Percentiles rank a stretch among this genome's conserved stretches.
These are phyloP conservation scores for Endocalyx cinctus DNA, from an alignment of 2,329 filamentous ascomycete species.

Conservation along the genomic window DNA sequence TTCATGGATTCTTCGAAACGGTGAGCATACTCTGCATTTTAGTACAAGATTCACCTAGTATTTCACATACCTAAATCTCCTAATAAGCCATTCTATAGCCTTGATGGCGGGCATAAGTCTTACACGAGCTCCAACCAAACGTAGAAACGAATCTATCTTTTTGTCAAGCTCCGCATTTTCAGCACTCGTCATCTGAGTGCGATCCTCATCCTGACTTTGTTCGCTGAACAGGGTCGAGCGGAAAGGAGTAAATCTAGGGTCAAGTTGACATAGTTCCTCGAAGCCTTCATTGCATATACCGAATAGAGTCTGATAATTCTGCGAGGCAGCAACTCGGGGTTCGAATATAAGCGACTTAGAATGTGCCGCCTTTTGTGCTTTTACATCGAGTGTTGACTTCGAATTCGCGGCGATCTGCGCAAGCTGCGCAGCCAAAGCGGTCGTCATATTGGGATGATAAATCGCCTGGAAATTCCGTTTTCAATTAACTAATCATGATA, in stretches of 20 bases:
- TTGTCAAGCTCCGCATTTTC: slow-evolving; percentile 80
- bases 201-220: slow-evolving; percentile 85
- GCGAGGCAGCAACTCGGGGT: slow-evolving; percentile 72
- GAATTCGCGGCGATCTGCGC: slow-evolving; percentile 87
- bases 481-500: no score
- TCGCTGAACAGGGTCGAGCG: slow-evolving; percentile 82
- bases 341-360: slow-evolving; percentile 95
- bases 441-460: slow-evolving; percentile 55
- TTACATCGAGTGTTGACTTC: slow-evolving; percentile 85
- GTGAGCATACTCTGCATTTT: slow-evolving; percentile 10
- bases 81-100: slow-evolving; percentile 89
- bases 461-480: no score
- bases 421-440: slow-evolving; percentile 87
- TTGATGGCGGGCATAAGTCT: slow-evolving; percentile 85
- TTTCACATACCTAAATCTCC: slow-evolving; percentile 80
- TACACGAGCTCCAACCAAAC: slow-evolving; percentile 69
- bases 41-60: no score
- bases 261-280: slow-evolving; percentile 83
- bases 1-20: slow-evolving; percentile 71
- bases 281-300: slow-evolving; percentile 85
- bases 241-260: slow-evolving; percentile 72
- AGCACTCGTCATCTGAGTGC: slow-evolving; percentile 72
- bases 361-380: slow-evolving; percentile 86
- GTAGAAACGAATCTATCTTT: slow-evolving; percentile 77
- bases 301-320: slow-evolving; percentile 87